Evolutionary conservation across 1,284 basidiomycete species (phyloP).

Genomic region (Apiotrichum sp.): DNA sequence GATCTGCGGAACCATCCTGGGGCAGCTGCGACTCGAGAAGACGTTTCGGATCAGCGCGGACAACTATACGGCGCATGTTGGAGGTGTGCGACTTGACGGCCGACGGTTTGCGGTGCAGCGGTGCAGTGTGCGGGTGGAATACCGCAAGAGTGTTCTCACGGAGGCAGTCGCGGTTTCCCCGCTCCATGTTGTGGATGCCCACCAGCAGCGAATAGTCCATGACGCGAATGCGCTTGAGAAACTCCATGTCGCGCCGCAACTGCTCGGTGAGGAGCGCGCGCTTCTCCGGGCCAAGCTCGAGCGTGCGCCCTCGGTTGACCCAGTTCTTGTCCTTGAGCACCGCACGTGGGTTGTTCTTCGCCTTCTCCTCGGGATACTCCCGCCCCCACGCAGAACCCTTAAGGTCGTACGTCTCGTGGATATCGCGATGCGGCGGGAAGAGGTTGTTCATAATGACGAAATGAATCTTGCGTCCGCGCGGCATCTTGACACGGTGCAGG

Average conservation of each 20-base stretch:
- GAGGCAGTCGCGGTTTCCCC: conserved; percentile 87
- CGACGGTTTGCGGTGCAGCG: conserved; percentile 55
- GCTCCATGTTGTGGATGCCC: conserved; percentile 84
- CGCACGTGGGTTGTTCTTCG: conserved; percentile 69
- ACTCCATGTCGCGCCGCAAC: conserved; percentile 74
- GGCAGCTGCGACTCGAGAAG: conserved; percentile 64
- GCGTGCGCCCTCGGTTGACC: conserved; percentile 69
- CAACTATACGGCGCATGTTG: conserved; percentile 77
- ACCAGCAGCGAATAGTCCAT: conserved; percentile 97
- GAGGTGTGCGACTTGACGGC: conserved; percentile 59
- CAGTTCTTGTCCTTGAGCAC: conserved; percentile 96
- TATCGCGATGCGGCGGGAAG: conserved; percentile 93
- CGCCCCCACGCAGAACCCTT: conserved; percentile 91
- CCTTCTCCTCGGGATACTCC: conserved; percentile 80
- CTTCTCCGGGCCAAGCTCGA: conserved; percentile 93
- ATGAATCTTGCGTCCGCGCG: conserved; percentile 89
- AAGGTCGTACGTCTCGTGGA: conserved; percentile 96
- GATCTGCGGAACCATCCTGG: conserved; percentile 59
- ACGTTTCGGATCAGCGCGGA: conserved; percentile 67
- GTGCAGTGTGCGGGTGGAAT: conserved; percentile 59
- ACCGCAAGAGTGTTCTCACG: conserved; percentile 83
- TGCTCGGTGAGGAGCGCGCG: conserved; percentile 83
- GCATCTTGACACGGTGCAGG: conserved; percentile 92
- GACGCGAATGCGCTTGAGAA: conserved; percentile 74
- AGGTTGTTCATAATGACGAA: conserved; percentile 99